Conservation (phyloP, 2,329 filamentous ascomycete species). For the Diaporthe australafricana region DNA sequence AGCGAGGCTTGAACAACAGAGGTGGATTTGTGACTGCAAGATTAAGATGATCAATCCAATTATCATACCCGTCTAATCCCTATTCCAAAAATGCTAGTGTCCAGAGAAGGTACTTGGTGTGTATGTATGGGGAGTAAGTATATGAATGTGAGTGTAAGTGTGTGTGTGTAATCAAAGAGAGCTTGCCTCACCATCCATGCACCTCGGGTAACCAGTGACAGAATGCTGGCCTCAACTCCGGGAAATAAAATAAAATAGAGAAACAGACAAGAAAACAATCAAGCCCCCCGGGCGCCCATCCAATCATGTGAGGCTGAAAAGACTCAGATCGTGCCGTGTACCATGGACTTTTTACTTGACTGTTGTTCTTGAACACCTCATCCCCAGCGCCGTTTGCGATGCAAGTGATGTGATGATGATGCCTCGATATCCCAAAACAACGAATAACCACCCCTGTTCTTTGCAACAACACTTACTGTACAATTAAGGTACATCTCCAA, state of each 20-base stretch:
- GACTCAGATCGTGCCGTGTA: slow-evolving; percentile 8
- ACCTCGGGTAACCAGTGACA: not conserved
- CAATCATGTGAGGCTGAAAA: not conserved
- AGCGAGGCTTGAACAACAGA: not conserved
- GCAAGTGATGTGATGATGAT: slow-evolving; percentile 21
- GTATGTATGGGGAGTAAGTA: slow-evolving; percentile 10
- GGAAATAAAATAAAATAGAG: not conserved
- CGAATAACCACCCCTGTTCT: slow-evolving; percentile 5
- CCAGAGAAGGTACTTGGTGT: not conserved
- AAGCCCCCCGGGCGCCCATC: not conserved
- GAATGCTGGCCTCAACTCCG: slow-evolving; percentile 26
- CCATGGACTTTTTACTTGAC: not conserved
- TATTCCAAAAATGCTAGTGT: slow-evolving; percentile 22
- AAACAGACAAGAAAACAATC: not conserved
- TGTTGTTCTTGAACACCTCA: slow-evolving; percentile 15
- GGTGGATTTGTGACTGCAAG: not conserved
- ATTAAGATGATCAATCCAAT: slow-evolving; percentile 21
- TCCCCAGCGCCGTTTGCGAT: slow-evolving; percentile 19
- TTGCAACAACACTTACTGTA: slow-evolving; percentile 22
- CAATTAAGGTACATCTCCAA: slow-evolving; percentile 4
- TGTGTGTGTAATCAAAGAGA: not conserved
- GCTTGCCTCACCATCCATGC: slow-evolving; percentile 14
- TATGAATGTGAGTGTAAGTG: not conserved
- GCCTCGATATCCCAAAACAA: slow-evolving; percentile 24
- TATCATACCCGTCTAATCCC: slow-evolving; percentile 20